Percentiles rank a stretch among this genome's conserved stretches.
Conservation (phyloP, 2,329 filamentous ascomycete species). For the Ophiosphaerella narmari region DNA sequence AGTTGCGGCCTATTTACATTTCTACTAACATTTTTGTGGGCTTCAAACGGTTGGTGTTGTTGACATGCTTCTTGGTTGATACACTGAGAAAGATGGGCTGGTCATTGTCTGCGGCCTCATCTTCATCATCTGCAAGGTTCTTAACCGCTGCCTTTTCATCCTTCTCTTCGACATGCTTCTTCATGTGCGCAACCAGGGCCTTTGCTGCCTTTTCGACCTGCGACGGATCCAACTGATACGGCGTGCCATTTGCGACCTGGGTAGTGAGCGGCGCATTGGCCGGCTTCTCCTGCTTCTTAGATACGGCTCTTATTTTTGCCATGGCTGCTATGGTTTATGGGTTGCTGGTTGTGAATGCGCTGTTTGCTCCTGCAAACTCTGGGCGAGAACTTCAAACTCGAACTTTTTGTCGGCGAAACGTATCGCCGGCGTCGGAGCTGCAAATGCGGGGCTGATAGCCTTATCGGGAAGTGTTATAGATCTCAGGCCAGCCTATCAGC, state of each 20-base stretch:
- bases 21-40: slow-evolving; percentile 71
- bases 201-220: slow-evolving; percentile 64
- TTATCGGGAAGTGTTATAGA: slow-evolving; percentile 10
- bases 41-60: slow-evolving; percentile 78
- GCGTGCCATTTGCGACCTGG: slow-evolving; percentile 41
- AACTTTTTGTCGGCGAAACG: slow-evolving; percentile 25
- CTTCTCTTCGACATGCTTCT: slow-evolving; percentile 54
- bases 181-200: slow-evolving; percentile 63
- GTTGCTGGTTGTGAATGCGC: slow-evolving; percentile 12
- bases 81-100: slow-evolving; percentile 64
- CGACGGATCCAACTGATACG: slow-evolving; percentile 51
- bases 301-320: slow-evolving; percentile 36
- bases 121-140: slow-evolving; percentile 56
- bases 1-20: not conserved
- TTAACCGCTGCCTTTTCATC: slow-evolving; percentile 57
- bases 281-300: slow-evolving; percentile 30
- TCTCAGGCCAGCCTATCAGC: slow-evolving; percentile 29
- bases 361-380: slow-evolving; percentile 9
- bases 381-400: slow-evolving; percentile 20
- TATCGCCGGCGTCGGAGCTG: slow-evolving; percentile 17
- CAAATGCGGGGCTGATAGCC: slow-evolving; percentile 19
- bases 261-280: slow-evolving; percentile 43
- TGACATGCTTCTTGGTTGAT: slow-evolving; percentile 69
- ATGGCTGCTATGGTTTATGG: slow-evolving; percentile 26
- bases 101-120: slow-evolving; percentile 53